Percentiles rank a stretch among this genome's conserved stretches.
Evolutionary conservation across 148 eudicot genomes (phyloP).

Genomic region (Silene conica): DNA sequence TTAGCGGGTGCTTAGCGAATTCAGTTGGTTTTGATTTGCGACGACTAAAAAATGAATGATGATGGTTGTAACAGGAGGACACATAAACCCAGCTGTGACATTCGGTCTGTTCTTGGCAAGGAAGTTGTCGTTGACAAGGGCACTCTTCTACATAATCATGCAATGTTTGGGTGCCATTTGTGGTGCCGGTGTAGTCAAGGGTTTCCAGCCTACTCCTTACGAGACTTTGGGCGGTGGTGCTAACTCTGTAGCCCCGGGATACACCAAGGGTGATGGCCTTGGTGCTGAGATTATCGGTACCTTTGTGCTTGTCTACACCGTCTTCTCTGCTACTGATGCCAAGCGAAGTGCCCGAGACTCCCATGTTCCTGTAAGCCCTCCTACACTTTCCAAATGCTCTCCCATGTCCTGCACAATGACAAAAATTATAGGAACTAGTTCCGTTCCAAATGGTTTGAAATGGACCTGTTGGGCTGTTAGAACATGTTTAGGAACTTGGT

Average conservation of each 20-base stretch:
- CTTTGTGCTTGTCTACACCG: constrained; percentile 69
- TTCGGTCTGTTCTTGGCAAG: constrained; percentile 62
- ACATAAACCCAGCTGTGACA: constrained; percentile 69
- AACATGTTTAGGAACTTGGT: no score
- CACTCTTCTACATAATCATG: constrained; percentile 56
- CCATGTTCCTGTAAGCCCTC: constrained; percentile 55
- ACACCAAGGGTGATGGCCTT: constrained; percentile 70
- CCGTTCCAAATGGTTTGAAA: no score
- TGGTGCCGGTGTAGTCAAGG: constrained; percentile 73
- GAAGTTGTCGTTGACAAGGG: constrained; percentile 61
- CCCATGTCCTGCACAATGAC: no score
- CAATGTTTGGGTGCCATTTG: constrained; percentile 71
- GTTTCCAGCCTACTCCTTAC: constrained; percentile 43
- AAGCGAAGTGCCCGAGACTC: constrained; percentile 72
- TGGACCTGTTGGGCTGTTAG: no score
- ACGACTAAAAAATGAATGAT: not conserved
- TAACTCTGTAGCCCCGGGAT: constrained; percentile 47
- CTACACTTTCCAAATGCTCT: not conserved
- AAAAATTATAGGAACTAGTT: no score
- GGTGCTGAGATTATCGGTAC: constrained; percentile 76
- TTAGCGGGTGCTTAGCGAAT: no score
- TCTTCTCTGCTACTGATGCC: constrained; percentile 78
- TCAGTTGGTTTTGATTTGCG: not conserved
- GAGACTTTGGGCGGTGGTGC: constrained; percentile 52
- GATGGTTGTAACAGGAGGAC: constrained; percentile 42